Percentiles rank a stretch among this genome's conserved stretches.
These are phyloP conservation scores for Trypanosoma cruzi DNA, from an alignment of 208 protist species.

Conservation along the genomic window DNA sequence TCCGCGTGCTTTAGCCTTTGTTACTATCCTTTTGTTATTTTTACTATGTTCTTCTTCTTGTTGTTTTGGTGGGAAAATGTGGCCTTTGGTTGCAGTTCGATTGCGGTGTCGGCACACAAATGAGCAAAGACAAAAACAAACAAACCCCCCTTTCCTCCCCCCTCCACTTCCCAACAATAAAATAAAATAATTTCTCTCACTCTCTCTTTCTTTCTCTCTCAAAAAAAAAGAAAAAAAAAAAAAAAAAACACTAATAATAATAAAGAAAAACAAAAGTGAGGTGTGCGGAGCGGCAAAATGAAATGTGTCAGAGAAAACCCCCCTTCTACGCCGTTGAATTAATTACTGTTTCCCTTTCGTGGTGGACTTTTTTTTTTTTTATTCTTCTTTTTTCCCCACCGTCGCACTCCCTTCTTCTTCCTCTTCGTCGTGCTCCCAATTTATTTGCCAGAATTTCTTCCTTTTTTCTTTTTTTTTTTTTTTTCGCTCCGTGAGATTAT, in stretches of 20 bases:
- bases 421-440: not conserved
- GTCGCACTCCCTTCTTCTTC: not conserved
- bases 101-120: not conserved
- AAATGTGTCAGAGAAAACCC: no score
- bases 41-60: not conserved
- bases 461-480: slow-evolving; percentile 13
- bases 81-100: not conserved
- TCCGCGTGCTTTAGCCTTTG: not conserved
- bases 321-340: no score
- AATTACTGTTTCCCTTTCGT: slow-evolving; percentile 5
- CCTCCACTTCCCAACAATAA: not conserved
- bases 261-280: no score
- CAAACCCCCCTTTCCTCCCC: not conserved
- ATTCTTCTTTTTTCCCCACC: not conserved
- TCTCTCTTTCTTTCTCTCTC: no score
- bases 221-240: no score
- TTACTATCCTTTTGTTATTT: no score
- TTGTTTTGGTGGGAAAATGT: not conserved
- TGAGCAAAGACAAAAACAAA: no score
- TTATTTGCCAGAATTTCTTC: not conserved
- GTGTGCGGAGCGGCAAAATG: no score
- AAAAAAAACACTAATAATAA: no score
- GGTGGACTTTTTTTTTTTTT: not conserved
- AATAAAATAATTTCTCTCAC: no score
- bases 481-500: not conserved